Conservation (phyloP, 2,329 filamentous ascomycete genomes). For the Fusarium chlamydosporum region DNA sequence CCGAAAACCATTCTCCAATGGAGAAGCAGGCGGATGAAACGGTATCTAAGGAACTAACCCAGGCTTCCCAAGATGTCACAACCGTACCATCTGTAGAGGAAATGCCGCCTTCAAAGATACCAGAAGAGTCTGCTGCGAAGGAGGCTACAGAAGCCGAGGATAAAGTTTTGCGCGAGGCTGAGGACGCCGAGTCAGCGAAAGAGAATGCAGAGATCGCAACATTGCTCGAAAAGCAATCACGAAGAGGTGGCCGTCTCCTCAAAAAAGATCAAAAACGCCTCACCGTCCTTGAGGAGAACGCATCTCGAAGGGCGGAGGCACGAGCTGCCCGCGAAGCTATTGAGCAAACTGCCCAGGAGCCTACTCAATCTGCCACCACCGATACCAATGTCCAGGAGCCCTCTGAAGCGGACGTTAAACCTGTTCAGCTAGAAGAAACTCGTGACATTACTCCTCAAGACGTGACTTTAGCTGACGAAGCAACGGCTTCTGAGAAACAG, state of each 20-base stretch:
- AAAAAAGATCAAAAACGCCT: constrained; percentile 46
- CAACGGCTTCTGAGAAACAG: background rate
- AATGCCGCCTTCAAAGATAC: constrained; percentile 51
- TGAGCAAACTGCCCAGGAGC: constrained; percentile 33
- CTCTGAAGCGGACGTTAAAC: background rate
- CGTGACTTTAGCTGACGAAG: background rate
- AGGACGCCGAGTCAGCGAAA: constrained; percentile 38
- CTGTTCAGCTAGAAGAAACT: constrained; percentile 8
- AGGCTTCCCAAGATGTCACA: background rate
- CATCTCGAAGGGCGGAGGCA: constrained; percentile 45
- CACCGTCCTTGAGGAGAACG: constrained; percentile 40
- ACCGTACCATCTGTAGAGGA: constrained; percentile 20
- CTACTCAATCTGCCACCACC: constrained; percentile 10
- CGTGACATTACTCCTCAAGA: background rate
- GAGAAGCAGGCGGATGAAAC: constrained; percentile 9
- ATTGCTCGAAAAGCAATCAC: constrained; percentile 59
- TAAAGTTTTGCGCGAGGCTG: constrained; percentile 45
- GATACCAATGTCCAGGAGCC: constrained; percentile 11
- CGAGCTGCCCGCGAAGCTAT: constrained; percentile 50
- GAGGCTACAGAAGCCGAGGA: constrained; percentile 38
- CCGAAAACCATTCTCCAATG: background rate
- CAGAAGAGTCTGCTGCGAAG: constrained; percentile 35
- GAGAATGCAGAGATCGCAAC: constrained; percentile 55
- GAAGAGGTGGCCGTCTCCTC: constrained; percentile 41
- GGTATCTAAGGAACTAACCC: constrained; percentile 6